These are phyloP conservation scores for Trichoderma hamatum DNA, from an alignment of 2,329 filamentous ascomycete species.

Conservation along the genomic window DNA sequence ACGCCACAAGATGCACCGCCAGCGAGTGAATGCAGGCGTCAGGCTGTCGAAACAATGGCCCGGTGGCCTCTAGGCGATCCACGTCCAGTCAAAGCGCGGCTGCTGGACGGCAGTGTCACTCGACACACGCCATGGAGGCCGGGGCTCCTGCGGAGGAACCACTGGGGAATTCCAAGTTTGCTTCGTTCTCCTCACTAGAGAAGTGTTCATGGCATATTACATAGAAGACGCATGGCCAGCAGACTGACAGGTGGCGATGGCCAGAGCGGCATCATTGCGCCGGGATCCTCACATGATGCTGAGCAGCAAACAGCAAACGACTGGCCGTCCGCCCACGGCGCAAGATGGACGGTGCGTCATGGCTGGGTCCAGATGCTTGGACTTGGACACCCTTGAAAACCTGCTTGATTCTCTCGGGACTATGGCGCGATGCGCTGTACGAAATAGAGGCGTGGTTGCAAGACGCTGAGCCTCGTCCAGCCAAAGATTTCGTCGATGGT, in stretches of 20 bases:
- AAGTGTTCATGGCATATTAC: neutral
- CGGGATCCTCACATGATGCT: constrained; percentile 1
- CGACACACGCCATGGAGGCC: constrained; percentile 17
- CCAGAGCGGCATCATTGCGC: neutral
- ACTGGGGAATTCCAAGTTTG: neutral
- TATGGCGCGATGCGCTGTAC: neutral
- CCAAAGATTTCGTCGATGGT: neutral
- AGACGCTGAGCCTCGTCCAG: neutral
- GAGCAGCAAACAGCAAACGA: constrained; percentile 15
- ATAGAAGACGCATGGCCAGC: neutral
- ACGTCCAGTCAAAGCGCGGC: constrained; percentile 27
- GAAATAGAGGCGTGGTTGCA: neutral
- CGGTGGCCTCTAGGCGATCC: neutral
- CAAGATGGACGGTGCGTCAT: constrained; percentile 2
- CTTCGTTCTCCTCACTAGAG: neutral
- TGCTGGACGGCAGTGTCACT: constrained; percentile 28
- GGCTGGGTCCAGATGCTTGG: neutral
- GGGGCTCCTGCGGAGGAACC: neutral
- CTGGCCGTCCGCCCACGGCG: constrained; percentile 17
- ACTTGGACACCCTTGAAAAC: neutral
- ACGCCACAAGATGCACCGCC: constrained; percentile 12
- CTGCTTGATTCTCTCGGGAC: neutral
- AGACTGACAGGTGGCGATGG: neutral
- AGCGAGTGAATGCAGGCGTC: constrained; percentile 19
- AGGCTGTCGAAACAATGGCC: constrained; percentile 23